Percentiles rank a stretch among this genome's conserved stretches.
phyloP scores from a whole-genome alignment of 495 filamentous ascomycete species.

The Penicillium coprophilum region DNA sequence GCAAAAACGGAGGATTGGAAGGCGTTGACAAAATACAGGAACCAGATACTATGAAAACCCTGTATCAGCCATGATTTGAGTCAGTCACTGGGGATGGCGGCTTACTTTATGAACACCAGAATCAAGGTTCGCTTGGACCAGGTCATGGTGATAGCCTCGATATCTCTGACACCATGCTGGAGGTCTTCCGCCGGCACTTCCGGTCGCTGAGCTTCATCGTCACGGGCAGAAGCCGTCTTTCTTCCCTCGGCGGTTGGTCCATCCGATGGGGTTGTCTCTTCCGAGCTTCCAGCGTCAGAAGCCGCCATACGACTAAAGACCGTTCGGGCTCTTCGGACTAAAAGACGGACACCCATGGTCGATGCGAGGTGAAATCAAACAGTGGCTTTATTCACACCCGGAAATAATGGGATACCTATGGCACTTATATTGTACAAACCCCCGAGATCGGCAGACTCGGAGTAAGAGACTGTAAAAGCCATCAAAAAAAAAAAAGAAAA shows the following conservation, averaged over 20 bases:
- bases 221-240: neutral
- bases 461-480: neutral
- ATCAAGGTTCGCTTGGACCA: conserved; percentile 33
- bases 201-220: neutral
- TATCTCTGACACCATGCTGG: conserved; percentile 34
- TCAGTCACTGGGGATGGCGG: neutral
- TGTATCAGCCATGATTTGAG: neutral
- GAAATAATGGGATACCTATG: too few species aligned
- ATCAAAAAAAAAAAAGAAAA: neutral
- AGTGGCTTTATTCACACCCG: too few species aligned
- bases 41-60: conserved; percentile 25
- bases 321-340: neutral
- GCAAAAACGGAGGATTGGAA: conserved; percentile 27
- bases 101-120: conserved; percentile 32
- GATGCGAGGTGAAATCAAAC: too few species aligned
- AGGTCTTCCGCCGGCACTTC: conserved; percentile 4
- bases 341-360: conserved; percentile 1
- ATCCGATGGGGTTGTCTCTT: neutral
- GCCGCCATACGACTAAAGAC: neutral
- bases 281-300: too few species aligned
- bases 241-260: neutral
- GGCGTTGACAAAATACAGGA: conserved; percentile 25
- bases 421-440: too few species aligned
- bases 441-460: too few species aligned
- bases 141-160: conserved; percentile 33